Evolutionary conservation across 345 rosid genomes (phyloP).

Genomic region (Angophora floribunda): DNA sequence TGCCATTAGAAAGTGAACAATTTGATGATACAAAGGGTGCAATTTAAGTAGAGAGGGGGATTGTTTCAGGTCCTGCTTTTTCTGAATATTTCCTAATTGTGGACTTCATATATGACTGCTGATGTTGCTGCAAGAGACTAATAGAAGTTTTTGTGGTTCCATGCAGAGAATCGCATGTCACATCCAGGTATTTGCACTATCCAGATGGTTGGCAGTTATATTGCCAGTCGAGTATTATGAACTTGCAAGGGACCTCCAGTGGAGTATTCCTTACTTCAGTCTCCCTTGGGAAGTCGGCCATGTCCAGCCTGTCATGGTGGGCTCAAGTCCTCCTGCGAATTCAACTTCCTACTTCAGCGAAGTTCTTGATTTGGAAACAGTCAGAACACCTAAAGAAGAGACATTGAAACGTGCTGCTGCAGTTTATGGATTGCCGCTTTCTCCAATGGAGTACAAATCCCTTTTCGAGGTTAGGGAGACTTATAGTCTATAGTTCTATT

Average conservation of each 20-base stretch:
- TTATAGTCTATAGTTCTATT: neutral
- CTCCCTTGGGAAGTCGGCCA: constrained; percentile 80
- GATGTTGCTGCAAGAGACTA: neutral
- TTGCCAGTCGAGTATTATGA: constrained; percentile 76
- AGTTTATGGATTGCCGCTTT: constrained; percentile 61
- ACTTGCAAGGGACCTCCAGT: constrained; percentile 53
- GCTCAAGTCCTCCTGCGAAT: constrained; percentile 29
- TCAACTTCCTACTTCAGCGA: constrained; percentile 33
- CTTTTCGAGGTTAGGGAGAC: constrained; percentile 60
- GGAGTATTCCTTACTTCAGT: constrained; percentile 86
- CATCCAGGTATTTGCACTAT: constrained; percentile 87
- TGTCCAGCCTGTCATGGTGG: constrained; percentile 44
- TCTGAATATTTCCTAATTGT: neutral
- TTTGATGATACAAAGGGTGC: neutral
- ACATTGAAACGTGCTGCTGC: constrained; percentile 22
- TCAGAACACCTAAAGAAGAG: constrained; percentile 8
- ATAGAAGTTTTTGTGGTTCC: neutral
- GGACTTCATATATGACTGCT: neutral
- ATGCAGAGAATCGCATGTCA: constrained; percentile 72
- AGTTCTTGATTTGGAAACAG: constrained; percentile 3
- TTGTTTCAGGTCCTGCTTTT: neutral
- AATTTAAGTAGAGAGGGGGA: neutral
- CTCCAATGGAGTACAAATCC: constrained; percentile 56
- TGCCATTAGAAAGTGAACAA: neutral
- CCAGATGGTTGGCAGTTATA: constrained; percentile 68